Evolutionary conservation across 1,284 basidiomycete species (phyloP).

Genomic region (Phylloboletellus chloephorus): DNA sequence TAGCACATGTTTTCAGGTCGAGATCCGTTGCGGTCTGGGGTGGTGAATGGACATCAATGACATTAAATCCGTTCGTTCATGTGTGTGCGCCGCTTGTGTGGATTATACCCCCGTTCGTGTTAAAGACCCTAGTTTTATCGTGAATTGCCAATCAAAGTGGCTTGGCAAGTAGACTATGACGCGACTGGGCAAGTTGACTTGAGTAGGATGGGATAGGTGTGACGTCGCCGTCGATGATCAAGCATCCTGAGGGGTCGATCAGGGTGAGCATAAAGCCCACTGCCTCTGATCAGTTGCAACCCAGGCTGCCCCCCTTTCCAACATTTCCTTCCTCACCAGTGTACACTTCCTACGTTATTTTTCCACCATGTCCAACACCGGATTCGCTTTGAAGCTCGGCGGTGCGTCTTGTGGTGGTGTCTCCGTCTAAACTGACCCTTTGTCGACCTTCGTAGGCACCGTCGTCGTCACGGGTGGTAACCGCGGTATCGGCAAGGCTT

Average conservation of each 20-base stretch:
- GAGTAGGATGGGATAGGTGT: conserved; percentile 8
- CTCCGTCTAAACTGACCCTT: not conserved
- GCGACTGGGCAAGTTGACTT: conserved; percentile 12
- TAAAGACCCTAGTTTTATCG: not conserved
- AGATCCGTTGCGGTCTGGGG: conserved; percentile 7
- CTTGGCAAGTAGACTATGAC: conserved; percentile 2
- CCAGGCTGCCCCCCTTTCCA: not conserved
- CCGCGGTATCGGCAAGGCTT: conserved; percentile 44
- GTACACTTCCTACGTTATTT: not conserved
- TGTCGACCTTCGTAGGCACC: conserved; percentile 12
- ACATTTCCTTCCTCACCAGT: not conserved
- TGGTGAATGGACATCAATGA: conserved; percentile 3
- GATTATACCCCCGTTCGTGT: conserved; percentile 12
- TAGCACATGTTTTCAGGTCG: not conserved
- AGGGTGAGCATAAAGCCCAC: conserved; percentile 11
- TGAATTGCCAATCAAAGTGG: not conserved
- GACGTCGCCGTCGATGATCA: conserved; percentile 5
- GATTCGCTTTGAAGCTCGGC: conserved; percentile 2
- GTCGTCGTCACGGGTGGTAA: conserved; percentile 40
- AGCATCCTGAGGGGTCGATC: conserved; percentile 16
- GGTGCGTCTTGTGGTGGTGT: conserved; percentile 8
- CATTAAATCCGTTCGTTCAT: no score
- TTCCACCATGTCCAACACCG: conserved; percentile 10
- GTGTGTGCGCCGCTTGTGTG: conserved; percentile 7
- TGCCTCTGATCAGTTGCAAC: no score